These are phyloP conservation scores for Setomelanomma holmii DNA, from an alignment of 2,329 filamentous ascomycete species.

Conservation along the genomic window DNA sequence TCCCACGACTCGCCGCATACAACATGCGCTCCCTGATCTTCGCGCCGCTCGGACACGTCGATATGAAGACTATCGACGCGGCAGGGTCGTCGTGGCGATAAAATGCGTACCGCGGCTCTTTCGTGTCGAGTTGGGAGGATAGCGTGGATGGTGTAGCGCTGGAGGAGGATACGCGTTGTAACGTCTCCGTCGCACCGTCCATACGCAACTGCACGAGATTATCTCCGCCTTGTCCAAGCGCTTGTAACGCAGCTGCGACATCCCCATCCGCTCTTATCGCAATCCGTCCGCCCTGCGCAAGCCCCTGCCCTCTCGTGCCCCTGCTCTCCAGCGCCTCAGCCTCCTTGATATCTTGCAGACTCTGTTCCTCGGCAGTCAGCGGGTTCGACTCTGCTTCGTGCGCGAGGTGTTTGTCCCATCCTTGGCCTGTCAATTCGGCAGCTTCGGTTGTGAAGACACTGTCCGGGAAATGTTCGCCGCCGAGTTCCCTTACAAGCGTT, in stretches of 20 bases:
- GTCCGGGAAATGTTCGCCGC: conserved; percentile 79
- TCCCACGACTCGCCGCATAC: conserved; percentile 70
- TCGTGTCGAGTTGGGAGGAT: conserved; percentile 65
- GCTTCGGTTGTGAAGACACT: conserved; percentile 75
- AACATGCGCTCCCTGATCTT: conserved; percentile 87
- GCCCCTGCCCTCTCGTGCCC: conserved; percentile 65
- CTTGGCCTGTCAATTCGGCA: conserved; percentile 71
- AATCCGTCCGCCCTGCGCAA: conserved; percentile 47
- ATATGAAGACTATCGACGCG: conserved; percentile 75
- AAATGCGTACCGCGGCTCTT: conserved; percentile 79
- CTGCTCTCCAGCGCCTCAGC: conserved; percentile 77
- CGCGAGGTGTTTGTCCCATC: conserved; percentile 75
- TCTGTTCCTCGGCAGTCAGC: conserved; percentile 79
- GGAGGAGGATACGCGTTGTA: conserved; percentile 68
- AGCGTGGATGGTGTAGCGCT: conserved; percentile 66
- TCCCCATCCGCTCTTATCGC: conserved; percentile 65
- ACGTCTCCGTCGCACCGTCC: conserved; percentile 71
- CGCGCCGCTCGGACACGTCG: conserved; percentile 75
- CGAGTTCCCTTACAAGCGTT: conserved; percentile 77
- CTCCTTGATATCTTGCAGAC: conserved; percentile 73
- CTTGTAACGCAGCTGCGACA: conserved; percentile 69
- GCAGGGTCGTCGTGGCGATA: conserved; percentile 70
- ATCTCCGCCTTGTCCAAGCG: conserved; percentile 60
- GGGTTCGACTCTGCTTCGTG: conserved; percentile 69
- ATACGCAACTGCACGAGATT: conserved; percentile 75